Percentiles rank a stretch among this genome's conserved stretches.
phyloP scores from a whole-genome alignment of 495 filamentous ascomycete genomes.

The Apiosordaria backusii region DNA sequence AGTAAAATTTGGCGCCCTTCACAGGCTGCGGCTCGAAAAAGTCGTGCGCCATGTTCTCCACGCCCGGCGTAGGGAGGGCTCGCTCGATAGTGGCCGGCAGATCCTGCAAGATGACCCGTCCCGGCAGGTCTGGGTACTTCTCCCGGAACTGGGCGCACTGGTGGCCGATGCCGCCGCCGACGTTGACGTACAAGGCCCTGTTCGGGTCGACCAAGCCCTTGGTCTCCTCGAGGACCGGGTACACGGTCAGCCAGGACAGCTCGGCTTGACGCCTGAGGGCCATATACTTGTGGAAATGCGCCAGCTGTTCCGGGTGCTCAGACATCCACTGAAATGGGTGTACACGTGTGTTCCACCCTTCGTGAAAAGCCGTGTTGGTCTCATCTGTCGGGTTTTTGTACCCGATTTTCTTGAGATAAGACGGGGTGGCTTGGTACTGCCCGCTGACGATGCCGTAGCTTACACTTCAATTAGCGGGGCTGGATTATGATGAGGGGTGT shows the following conservation, averaged over 20 bases:
- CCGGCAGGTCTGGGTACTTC: constrained; percentile 40
- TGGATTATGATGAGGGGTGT: background rate
- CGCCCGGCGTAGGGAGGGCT: constrained; percentile 38
- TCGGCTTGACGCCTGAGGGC: constrained; percentile 22
- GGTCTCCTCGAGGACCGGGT: constrained; percentile 17
- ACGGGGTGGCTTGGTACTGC: constrained; percentile 26
- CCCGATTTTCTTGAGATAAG: constrained; percentile 38
- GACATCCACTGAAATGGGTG: constrained; percentile 40
- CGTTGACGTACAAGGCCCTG: constrained; percentile 45
- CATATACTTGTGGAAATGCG: constrained; percentile 41
- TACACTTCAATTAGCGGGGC: too few relatives aligned
- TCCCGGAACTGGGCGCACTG: constrained; percentile 45
- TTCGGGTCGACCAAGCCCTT: background rate
- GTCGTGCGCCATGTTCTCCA: constrained; percentile 43
- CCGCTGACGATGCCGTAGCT: background rate
- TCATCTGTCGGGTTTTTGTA: constrained; percentile 40
- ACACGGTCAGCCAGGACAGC: constrained; percentile 34
- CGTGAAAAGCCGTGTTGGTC: constrained; percentile 38
- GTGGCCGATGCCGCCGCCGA: constrained; percentile 55
- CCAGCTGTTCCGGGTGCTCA: constrained; percentile 38
- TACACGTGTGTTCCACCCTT: constrained; percentile 41
- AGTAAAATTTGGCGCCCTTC: constrained; percentile 46
- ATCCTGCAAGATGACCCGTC: constrained; percentile 54
- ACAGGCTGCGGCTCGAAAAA: constrained; percentile 42
- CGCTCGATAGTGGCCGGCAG: constrained; percentile 35